A percentile compares a stretch with the other conserved stretches of the same genome.
phyloP scores from a whole-genome alignment of 257 asterid species.

The Vinca minor region DNA sequence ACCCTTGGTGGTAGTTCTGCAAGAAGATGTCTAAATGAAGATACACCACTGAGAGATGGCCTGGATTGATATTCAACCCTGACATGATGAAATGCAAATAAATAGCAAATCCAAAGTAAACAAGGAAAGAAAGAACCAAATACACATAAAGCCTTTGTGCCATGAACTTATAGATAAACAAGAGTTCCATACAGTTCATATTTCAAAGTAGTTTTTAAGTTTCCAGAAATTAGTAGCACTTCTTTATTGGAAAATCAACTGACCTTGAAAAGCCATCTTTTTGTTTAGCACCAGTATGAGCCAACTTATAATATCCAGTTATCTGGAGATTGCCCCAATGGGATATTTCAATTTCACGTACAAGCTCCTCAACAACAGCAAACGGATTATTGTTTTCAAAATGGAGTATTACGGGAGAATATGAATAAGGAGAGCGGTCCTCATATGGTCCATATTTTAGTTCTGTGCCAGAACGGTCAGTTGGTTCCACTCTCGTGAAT shows the following conservation, averaged over 20 bases:
- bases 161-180: not conserved
- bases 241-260: constrained; percentile 20
- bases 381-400: constrained; percentile 85
- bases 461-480: constrained; percentile 58
- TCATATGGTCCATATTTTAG: constrained; percentile 84
- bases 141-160: not conserved
- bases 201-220: not conserved
- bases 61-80: constrained; percentile 92
- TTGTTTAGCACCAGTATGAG: constrained; percentile 91
- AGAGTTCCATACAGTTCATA: not conserved
- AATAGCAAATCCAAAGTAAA: constrained; percentile 1
- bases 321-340: constrained; percentile 97
- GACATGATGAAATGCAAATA: constrained; percentile 21
- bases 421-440: constrained; percentile 51
- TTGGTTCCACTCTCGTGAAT: constrained; percentile 74
- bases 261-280: constrained; percentile 94
- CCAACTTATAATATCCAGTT: constrained; percentile 72
- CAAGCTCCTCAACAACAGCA: constrained; percentile 98
- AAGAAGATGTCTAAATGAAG: constrained; percentile 90
- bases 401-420: constrained; percentile 63
- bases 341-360: constrained; percentile 93
- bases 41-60: constrained; percentile 56
- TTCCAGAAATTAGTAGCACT: not conserved
- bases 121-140: constrained; percentile 2
- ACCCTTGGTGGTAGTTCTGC: constrained; percentile 91